Conservation (phyloP, 495 filamentous ascomycete species). For the Podospora pseudocomata region DNA sequence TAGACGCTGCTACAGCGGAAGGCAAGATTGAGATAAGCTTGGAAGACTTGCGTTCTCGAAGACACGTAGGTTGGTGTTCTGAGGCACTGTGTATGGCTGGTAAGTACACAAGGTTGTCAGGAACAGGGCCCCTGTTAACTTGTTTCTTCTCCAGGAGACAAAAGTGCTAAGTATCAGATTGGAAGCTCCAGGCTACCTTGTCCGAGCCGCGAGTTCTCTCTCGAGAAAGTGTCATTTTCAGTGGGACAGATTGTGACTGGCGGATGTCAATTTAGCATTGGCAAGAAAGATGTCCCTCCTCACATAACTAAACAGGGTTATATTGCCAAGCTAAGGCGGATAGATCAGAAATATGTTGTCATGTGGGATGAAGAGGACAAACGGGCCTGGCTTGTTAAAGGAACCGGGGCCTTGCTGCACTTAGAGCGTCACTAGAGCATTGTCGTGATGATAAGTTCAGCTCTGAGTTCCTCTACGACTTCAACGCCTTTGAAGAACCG, state of each 20-base stretch:
- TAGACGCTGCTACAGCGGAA: neutral
- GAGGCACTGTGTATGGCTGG: neutral
- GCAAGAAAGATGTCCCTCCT: neutral
- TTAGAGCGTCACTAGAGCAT: neutral
- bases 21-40: neutral
- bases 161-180: neutral
- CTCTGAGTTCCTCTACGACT: neutral
- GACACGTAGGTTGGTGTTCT: neutral
- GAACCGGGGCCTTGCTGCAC: neutral
- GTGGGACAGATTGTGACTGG: neutral
- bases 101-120: neutral
- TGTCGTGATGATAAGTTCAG: neutral
- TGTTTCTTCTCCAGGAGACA: neutral
- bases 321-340: neutral
- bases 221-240: neutral
- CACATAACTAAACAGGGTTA: neutral
- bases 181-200: neutral
- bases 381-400: neutral
- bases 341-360: neutral
- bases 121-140: too few relatives aligned
- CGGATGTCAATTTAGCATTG: neutral
- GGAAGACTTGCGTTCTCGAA: neutral
- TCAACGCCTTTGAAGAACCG: neutral
- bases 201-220: neutral
- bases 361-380: neutral